Base-by-base conservation (phyloP, 2,329 filamentous ascomycete species). In the Dothidotthia symphoricarpi region DNA sequence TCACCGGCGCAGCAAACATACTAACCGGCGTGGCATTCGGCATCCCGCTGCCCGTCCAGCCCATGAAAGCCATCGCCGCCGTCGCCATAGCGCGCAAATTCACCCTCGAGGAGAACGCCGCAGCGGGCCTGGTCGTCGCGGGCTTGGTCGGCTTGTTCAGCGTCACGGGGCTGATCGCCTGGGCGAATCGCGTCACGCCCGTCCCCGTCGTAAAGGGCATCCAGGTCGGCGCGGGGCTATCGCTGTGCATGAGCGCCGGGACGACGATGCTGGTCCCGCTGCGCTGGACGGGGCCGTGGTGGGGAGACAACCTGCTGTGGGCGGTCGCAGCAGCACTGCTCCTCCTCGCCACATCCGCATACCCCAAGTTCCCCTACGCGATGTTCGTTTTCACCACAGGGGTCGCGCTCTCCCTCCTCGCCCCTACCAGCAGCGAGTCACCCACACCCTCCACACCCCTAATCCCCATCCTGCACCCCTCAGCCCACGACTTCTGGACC, bases 121-220 rank as follows among this genome's bases (percentile, higher is more conserved):
- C 86, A 0, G 88, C 89, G 1, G 91, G 91, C 2, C 78, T 91
- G 25, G 85, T 88, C 41, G 89, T 95, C 24, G 82, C 83, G 2
- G 71, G 71, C 6, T 77, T 84, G 15, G 83, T 96, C 7, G 75
- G 91, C 7, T 6, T 94, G 1, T 81, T 96, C 62, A 90, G 85
- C 57, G 61, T 82, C 4, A 94, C 88, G 0, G 88, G 91, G 1
- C 69, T 93, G n/a, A 72, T 96, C 22, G 76, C 75, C 40, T 85
- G 82, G 75, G 82, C 88, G 34, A 83, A 86, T 7, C 69, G 74
- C n/a, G 74, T 82, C 11, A 85, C 94, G 7, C 91, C 91, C 0
- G 80, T 90, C 11, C 87, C 90, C 0, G 85, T 97, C 0, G 83
- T 97, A 36, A 95, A 95, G 63, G 91, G 91, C 19, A 96, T 97